Conservation (phyloP, 2,329 filamentous ascomycete species). For the Botryotinia convoluta region DNA sequence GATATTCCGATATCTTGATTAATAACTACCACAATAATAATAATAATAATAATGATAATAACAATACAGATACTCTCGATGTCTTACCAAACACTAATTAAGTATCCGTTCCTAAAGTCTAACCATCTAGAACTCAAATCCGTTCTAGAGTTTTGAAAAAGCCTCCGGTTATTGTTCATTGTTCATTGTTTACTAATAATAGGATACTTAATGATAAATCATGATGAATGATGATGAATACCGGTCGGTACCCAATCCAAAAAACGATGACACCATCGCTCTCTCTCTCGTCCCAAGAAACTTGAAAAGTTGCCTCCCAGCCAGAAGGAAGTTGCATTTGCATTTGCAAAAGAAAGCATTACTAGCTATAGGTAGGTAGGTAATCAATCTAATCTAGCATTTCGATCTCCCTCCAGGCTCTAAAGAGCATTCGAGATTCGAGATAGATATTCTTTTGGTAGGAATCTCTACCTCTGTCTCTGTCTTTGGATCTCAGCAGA, state of each 20-base stretch:
- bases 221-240: neutral
- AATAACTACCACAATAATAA: too few relatives aligned
- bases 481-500: neutral
- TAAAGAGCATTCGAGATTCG: neutral
- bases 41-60: too few relatives aligned
- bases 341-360: neutral
- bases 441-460: neutral
- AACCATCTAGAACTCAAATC: too few relatives aligned
- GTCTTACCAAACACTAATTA: too few relatives aligned
- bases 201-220: neutral
- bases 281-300: neutral
- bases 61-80: too few relatives aligned
- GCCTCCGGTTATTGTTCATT: too few relatives aligned
- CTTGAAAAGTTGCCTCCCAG: neutral
- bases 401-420: neutral
- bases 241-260: neutral
- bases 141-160: too few relatives aligned
- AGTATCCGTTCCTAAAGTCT: too few relatives aligned
- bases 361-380: neutral
- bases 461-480: neutral
- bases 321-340: neutral
- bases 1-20: too few relatives aligned
- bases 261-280: neutral
- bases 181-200: neutral
- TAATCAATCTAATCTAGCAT: neutral